Evolutionary conservation across 2,329 filamentous ascomycete genomes (phyloP).

Genomic region (Fusarium sp.): DNA sequence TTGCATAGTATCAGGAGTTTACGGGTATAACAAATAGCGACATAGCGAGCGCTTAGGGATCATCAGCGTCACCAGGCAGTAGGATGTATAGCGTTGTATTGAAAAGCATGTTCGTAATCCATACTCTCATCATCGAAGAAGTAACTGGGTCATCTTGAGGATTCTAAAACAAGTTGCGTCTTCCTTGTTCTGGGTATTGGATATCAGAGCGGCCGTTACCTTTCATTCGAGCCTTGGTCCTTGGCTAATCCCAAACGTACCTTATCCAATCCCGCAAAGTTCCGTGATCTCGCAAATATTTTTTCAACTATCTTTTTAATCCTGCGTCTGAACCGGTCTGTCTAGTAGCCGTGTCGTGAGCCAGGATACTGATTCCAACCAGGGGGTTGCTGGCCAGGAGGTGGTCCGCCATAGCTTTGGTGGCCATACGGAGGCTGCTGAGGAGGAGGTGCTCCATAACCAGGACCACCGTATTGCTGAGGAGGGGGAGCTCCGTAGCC

Average conservation of each 20-base stretch:
- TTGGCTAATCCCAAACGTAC: constrained; percentile 11
- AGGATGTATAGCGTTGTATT: constrained; percentile 19
- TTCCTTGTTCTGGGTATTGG: constrained; percentile 29
- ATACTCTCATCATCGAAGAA: constrained; percentile 23
- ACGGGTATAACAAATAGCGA: constrained; percentile 29
- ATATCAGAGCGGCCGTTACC: constrained; percentile 39
- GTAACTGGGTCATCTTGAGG: constrained; percentile 17
- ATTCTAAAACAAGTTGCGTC: constrained; percentile 11
- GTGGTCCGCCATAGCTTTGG: constrained; percentile 39
- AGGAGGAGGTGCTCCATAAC: constrained; percentile 40
- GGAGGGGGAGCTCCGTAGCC: constrained; percentile 44
- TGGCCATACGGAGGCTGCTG: constrained; percentile 41
- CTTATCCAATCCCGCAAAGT: constrained; percentile 18
- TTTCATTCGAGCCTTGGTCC: constrained; percentile 24
- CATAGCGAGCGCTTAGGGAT: constrained; percentile 27
- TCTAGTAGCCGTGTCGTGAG: constrained; percentile 54
- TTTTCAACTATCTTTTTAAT: not conserved
- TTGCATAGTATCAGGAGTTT: constrained; percentile 48
- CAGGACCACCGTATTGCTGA: constrained; percentile 49
- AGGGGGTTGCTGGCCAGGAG: constrained; percentile 43
- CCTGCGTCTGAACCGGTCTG: not conserved
- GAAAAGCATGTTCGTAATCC: constrained; percentile 16
- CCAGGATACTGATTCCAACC: constrained; percentile 57
- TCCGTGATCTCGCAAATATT: constrained; percentile 1
- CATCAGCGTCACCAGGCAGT: constrained; percentile 20